These are phyloP conservation scores for Lonicera japonica DNA, from an alignment of 129 eudicot genomes.

Conservation along the genomic window DNA sequence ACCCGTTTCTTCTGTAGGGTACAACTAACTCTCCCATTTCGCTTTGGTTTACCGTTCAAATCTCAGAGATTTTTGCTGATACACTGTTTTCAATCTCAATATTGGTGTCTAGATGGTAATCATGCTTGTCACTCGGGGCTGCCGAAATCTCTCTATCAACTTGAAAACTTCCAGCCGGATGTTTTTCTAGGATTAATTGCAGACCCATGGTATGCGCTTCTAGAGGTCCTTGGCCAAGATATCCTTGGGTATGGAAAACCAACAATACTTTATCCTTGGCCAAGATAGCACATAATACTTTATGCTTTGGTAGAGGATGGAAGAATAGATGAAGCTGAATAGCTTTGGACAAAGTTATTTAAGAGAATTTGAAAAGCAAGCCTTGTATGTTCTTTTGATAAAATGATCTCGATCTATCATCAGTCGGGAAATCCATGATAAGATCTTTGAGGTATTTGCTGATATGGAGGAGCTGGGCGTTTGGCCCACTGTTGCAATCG, in stretches of 20 bases:
- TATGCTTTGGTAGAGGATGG: slow-evolving; percentile 89
- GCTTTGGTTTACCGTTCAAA: too few species aligned
- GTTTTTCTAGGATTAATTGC: too few species aligned
- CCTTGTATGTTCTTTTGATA: slow-evolving; percentile 83
- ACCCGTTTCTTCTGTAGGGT: too few species aligned
- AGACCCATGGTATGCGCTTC: slow-evolving; percentile 94
- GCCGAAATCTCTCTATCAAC: too few species aligned
- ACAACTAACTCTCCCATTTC: too few species aligned
- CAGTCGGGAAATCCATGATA: slow-evolving; percentile 66
- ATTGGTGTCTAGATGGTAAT: too few species aligned
- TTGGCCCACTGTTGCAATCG: slow-evolving; percentile 56
- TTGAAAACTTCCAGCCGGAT: too few species aligned
- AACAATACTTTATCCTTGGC: slow-evolving; percentile 37
- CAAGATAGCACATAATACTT: slow-evolving; percentile 61
- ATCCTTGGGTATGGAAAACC: slow-evolving; percentile 90
- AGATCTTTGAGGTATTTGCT: slow-evolving; percentile 93
- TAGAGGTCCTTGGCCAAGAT: slow-evolving; percentile 94
- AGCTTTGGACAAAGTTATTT: slow-evolving; percentile 67
- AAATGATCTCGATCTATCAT: slow-evolving; percentile 73
- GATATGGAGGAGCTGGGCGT: slow-evolving; percentile 98
- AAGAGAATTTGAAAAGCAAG: slow-evolving; percentile 71
- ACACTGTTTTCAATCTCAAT: too few species aligned
- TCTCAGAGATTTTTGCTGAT: too few species aligned
- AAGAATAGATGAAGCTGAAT: slow-evolving; percentile 91
- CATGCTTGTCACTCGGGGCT: too few species aligned